Conservation (phyloP, 495 filamentous ascomycete species). For the Hypoxylon intermedium region DNA sequence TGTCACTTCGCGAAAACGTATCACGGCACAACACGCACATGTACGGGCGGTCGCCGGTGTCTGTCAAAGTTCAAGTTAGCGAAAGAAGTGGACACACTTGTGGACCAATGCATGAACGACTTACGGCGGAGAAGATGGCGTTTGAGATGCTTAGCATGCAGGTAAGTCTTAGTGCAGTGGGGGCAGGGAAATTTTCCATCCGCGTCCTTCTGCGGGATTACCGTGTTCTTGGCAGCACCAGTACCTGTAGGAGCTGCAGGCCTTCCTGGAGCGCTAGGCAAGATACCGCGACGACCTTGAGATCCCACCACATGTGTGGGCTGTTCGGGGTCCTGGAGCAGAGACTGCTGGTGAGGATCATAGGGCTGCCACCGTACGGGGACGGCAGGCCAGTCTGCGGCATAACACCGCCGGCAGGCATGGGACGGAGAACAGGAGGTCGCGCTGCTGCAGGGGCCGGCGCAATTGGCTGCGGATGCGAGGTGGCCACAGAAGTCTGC, state of each 20-base stretch:
- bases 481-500: constrained; percentile 68
- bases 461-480: constrained; percentile 75
- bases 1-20: constrained; percentile 98
- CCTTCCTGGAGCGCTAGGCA: constrained; percentile 87
- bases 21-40: constrained; percentile 96
- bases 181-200: constrained; percentile 97
- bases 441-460: constrained; percentile 70
- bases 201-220: constrained; percentile 88
- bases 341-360: constrained; percentile 49
- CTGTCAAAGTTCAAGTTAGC: constrained; percentile 53
- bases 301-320: constrained; percentile 92
- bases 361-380: constrained; percentile 56
- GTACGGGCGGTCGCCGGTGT: constrained; percentile 96
- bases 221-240: constrained; percentile 74
- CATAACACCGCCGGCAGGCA: constrained; percentile 68
- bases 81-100: constrained; percentile 12
- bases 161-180: constrained; percentile 96
- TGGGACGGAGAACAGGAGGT: constrained; percentile 62
- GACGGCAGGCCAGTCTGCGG: constrained; percentile 57
- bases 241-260: constrained; percentile 67
- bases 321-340: constrained; percentile 59
- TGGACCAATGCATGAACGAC: constrained; percentile 50
- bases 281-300: constrained; percentile 84
- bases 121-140: constrained; percentile 93
- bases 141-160: constrained; percentile 97